Conservation (phyloP, 2,329 filamentous ascomycete species). For the Alternaria viburni region DNA sequence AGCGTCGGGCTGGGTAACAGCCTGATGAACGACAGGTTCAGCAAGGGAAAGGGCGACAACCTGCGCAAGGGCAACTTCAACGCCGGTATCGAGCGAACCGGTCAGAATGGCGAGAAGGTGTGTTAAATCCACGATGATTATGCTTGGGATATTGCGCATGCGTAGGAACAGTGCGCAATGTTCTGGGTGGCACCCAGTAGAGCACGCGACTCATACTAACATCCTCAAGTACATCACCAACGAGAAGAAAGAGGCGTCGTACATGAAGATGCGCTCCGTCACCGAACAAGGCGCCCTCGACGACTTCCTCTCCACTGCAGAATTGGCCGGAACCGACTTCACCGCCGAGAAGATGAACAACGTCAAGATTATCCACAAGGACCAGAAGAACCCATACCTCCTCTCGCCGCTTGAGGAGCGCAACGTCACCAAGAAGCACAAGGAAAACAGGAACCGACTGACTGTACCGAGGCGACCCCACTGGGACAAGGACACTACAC, state of each 20-base stretch:
- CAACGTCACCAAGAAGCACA: constrained; percentile 78
- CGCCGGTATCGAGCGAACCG: constrained; percentile 70
- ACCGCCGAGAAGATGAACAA: constrained; percentile 99
- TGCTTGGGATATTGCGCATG: neutral
- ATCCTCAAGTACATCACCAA: constrained; percentile 80
- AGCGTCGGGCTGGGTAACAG: constrained; percentile 92
- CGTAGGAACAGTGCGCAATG: neutral
- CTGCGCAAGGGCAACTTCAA: constrained; percentile 73
- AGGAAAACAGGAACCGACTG: constrained; percentile 76
- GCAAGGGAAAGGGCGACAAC: constrained; percentile 85
- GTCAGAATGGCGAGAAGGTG: constrained; percentile 78
- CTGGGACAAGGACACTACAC: constrained; percentile 87
- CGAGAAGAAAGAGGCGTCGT: constrained; percentile 85
- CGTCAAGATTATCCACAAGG: constrained; percentile 96
- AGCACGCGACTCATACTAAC: constrained; percentile 27
- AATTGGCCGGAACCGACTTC: constrained; percentile 97
- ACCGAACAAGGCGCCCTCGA: constrained; percentile 96
- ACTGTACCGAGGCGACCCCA: constrained; percentile 88
- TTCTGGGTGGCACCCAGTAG: neutral
- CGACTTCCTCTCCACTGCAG: constrained; percentile 93
- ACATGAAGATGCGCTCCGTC: constrained; percentile 99
- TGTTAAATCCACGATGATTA: constrained; percentile 2
- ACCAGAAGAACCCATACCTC: constrained; percentile 94
- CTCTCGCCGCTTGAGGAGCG: constrained; percentile 85
- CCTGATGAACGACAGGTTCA: constrained; percentile 98